A percentile compares a stretch with the other conserved stretches of the same genome.
phyloP scores from a whole-genome alignment of 2,329 filamentous ascomycete genomes.

The Paecilomyces variotii region DNA sequence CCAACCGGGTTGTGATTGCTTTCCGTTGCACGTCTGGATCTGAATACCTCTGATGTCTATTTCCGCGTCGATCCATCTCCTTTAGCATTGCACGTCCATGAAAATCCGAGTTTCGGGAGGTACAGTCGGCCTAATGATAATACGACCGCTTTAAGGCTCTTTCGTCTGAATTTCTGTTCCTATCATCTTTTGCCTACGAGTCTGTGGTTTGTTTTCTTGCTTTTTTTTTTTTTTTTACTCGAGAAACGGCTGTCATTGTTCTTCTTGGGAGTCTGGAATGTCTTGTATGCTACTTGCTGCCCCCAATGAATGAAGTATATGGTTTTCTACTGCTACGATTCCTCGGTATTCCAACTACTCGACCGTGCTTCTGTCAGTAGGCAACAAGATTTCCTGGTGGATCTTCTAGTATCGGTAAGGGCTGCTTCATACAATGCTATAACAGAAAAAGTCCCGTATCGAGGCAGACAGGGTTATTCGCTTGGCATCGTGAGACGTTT shows the following conservation, averaged over 20 bases:
- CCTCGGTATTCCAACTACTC: background rate
- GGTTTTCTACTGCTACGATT: background rate
- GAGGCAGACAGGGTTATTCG: background rate
- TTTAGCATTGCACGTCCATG: background rate
- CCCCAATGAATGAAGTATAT: background rate
- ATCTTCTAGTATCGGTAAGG: background rate
- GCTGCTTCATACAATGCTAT: background rate
- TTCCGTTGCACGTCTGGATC: constrained; percentile 12
- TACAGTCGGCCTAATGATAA: background rate
- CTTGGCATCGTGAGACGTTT: background rate
- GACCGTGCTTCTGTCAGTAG: background rate
- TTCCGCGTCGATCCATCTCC: background rate
- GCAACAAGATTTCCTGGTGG: background rate
- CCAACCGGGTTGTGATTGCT: constrained; percentile 6
- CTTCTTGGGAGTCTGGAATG: constrained; percentile 1
- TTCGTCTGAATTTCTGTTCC: background rate
- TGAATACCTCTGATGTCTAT: constrained; percentile 6
- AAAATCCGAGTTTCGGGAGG: background rate
- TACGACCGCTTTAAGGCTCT: background rate
- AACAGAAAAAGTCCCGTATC: background rate
- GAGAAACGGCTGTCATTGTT: background rate
- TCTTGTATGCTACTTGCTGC: background rate
- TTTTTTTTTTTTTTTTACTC: background rate
- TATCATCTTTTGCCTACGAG: background rate
- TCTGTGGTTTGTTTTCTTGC: background rate